These are phyloP conservation scores for Fusarium goolgardi DNA, from an alignment of 2,329 filamentous ascomycete species.

Conservation along the genomic window DNA sequence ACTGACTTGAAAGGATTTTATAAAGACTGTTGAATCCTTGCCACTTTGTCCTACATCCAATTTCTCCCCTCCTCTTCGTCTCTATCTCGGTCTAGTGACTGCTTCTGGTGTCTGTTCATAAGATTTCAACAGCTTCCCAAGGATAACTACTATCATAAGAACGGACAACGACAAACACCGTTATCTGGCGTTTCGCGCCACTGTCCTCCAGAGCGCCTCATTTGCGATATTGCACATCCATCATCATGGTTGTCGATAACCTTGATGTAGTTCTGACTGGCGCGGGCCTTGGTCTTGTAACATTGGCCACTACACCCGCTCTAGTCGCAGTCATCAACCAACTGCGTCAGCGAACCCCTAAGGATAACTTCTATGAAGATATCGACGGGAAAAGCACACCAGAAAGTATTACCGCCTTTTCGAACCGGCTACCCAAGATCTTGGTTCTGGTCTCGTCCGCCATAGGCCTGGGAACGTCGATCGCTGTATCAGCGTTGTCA, in stretches of 20 bases:
- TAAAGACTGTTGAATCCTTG: slow-evolving; percentile 25
- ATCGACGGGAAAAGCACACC: slow-evolving; percentile 75
- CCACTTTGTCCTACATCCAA: background rate
- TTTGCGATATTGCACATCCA: background rate
- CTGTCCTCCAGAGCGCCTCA: background rate
- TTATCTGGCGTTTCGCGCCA: slow-evolving; percentile 25
- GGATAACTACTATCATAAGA: slow-evolving; percentile 3
- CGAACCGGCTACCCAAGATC: slow-evolving; percentile 67
- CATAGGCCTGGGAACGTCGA: slow-evolving; percentile 65
- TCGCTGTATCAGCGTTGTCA: slow-evolving; percentile 66
- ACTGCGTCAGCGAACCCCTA: slow-evolving; percentile 51
- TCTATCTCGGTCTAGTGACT: slow-evolving; percentile 1
- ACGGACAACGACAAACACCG: background rate
- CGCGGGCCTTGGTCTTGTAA: slow-evolving; percentile 51
- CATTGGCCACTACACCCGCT: slow-evolving; percentile 54
- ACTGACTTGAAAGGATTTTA: slow-evolving; percentile 13
- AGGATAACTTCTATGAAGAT: slow-evolving; percentile 71
- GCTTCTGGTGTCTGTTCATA: background rate
- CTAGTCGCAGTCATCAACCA: slow-evolving; percentile 52
- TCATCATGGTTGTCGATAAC: slow-evolving; percentile 34
- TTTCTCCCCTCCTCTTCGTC: slow-evolving; percentile 3
- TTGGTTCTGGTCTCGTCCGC: slow-evolving; percentile 65
- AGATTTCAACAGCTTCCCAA: background rate
- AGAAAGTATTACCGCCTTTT: slow-evolving; percentile 71
- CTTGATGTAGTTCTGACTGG: slow-evolving; percentile 47